Percentiles rank a stretch among this genome's conserved stretches.
Conservation (phyloP, 2,329 filamentous ascomycete genomes). For the Leptographium procerum region DNA sequence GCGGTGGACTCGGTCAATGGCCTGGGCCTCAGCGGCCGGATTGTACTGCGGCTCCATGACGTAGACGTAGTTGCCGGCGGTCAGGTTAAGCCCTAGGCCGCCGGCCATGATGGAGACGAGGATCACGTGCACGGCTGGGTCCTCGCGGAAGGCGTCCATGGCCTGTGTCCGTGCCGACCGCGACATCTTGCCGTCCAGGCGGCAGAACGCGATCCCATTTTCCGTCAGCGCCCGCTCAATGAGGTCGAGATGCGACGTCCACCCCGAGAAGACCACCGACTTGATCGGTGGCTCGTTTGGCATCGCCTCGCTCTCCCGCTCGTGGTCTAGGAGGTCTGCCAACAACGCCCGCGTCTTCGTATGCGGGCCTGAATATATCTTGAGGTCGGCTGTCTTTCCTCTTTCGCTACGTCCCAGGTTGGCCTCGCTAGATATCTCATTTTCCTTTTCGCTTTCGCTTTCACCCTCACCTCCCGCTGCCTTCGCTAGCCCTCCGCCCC, state of each 20-base stretch:
- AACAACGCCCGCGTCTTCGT: conserved; percentile 83
- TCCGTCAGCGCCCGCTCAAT: conserved; percentile 71
- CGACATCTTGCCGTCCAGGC: conserved; percentile 86
- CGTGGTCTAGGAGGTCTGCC: conserved; percentile 56
- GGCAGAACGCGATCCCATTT: conserved; percentile 55
- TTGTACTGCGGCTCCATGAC: conserved; percentile 99
- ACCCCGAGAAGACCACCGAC: conserved; percentile 90
- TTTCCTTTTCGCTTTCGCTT: no score
- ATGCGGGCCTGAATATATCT: conserved; percentile 70
- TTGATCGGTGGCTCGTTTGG: conserved; percentile 68
- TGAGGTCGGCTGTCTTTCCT: conserved; percentile 26
- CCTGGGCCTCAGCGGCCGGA: conserved; percentile 86
- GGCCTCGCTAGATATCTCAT: no score
- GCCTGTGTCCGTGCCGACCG: conserved; percentile 62
- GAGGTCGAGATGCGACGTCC: conserved; percentile 88
- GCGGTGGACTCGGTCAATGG: conserved; percentile 84
- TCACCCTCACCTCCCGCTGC: not conserved
- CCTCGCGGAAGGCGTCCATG: conserved; percentile 66
- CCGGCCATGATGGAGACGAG: conserved; percentile 88
- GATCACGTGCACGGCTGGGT: conserved; percentile 63
- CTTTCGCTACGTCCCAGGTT: conserved; percentile 15
- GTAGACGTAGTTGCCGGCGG: conserved; percentile 74
- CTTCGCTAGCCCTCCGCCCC: conserved; percentile 15
- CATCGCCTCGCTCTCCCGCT: conserved; percentile 47
- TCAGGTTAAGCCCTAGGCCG: conserved; percentile 84